A percentile compares a stretch with the other conserved stretches of the same genome.
Evolutionary conservation across 75 land plant species (phyloP).

Genomic region (Larix kaempferi): DNA sequence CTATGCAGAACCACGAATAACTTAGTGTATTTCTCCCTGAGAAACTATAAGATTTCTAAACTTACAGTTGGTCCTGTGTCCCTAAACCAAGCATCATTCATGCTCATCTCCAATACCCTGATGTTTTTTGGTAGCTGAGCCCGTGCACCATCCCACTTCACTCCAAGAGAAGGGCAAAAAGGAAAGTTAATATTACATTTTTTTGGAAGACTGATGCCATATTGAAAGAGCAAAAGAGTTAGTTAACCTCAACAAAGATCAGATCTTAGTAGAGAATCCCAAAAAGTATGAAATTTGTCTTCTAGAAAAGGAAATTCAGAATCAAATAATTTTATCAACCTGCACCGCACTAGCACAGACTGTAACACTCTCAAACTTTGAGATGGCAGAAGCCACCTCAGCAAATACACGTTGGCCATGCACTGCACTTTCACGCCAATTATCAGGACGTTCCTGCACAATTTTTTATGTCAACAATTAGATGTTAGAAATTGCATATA

Average conservation of each 20-base stretch:
- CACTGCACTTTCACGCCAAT: constrained; percentile 76
- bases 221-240: background rate
- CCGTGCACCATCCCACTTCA: constrained; percentile 81
- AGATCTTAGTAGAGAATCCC: background rate
- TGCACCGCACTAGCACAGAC: constrained; percentile 77
- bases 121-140: constrained; percentile 51
- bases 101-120: constrained; percentile 90
- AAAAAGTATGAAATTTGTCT: background rate
- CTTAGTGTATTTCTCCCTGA: background rate
- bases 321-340: constrained; percentile 30
- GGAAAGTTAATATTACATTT: background rate
- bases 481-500: background rate
- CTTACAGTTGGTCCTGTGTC: constrained; percentile 93
- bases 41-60: background rate
- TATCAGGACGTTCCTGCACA: constrained; percentile 87
- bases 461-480: background rate
- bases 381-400: constrained; percentile 81
- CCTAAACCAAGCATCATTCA: constrained; percentile 98
- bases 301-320: constrained; percentile 2
- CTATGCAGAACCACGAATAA: background rate
- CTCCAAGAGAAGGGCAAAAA: constrained; percentile 2
- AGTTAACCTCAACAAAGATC: constrained; percentile 3
- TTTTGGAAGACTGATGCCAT: background rate
- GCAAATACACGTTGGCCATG: constrained; percentile 70
- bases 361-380: constrained; percentile 89